Evolutionary conservation across 1,284 basidiomycete genomes (phyloP), one percentile per base, ranked within the genome.

Genomic region (Stygiomarasmius scandens): DNA sequence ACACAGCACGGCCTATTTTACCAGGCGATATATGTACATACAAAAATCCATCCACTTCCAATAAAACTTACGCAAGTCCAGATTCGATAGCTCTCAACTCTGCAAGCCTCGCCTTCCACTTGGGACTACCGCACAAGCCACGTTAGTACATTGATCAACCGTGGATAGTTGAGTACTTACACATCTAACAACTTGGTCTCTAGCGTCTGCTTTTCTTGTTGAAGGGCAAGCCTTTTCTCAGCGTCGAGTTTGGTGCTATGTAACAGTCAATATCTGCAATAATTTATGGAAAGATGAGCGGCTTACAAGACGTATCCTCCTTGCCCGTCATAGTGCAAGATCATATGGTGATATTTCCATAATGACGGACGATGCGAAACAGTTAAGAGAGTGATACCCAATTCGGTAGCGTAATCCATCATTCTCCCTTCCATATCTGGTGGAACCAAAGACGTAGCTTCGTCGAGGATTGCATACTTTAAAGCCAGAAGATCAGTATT

Each of bases 381-480:
- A 1, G 94, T 96, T 64, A 97, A 77, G 27, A 96, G 81, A 0
- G 95, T 96, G 66, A 96, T 96, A 1, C 90, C 92, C 19, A 96
- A 78, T 47, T 81, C 77, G 0, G 92, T 95, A 1, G 96, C 96
- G 67, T 94, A 86, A 68, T 96, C 93, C 87, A 98, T 99, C 94
- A 98, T 97, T 74, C 85, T 78, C 55, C 90, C 93, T 73, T 98
- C 96, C 70, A 97, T 89, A 58, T 96, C 94, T 16, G 92, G 84
- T 4, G 96, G 96, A 11, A 99, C 95, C 0, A 96, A 87, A 11
- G 90, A 93, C 1, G 96, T 98, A 61, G 95, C 96, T 72, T 99
- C 96, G 69, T 98, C 96, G 45, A 98, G 80, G 55, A 99, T 95
- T 3, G 96, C 96, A 66, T 96, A 98, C 92, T 95, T 57, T 25